These are phyloP conservation scores for Cicer arietinum DNA, from an alignment of 306 rosid species.

Conservation along the genomic window DNA sequence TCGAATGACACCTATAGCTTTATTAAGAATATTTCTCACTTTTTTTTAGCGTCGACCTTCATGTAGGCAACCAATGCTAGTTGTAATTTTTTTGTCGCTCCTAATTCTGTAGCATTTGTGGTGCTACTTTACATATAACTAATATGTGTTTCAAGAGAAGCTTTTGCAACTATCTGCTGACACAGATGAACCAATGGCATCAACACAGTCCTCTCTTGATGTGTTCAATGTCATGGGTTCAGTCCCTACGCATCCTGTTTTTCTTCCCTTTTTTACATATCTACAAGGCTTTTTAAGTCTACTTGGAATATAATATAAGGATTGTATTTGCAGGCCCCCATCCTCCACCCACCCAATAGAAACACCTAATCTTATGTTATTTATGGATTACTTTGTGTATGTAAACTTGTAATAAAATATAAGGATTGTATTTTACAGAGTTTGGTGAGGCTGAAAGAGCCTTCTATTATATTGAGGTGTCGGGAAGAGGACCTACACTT, in stretches of 20 bases:
- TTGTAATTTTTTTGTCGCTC: background rate
- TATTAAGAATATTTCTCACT: background rate
- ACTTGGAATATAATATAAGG: constrained; percentile 22
- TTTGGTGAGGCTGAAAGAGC: constrained; percentile 93
- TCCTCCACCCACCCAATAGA: background rate
- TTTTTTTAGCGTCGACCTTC: background rate
- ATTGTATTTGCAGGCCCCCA: background rate
- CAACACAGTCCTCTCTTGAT: constrained; percentile 1
- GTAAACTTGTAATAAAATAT: constrained; percentile 19
- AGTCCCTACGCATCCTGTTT: constrained; percentile 2
- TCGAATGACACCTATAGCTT: background rate
- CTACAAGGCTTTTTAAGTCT: constrained; percentile 16
- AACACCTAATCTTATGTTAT: constrained; percentile 4
- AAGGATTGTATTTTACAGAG: constrained; percentile 59
- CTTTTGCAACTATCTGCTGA: constrained; percentile 24
- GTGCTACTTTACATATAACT: background rate
- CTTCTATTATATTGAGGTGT: constrained; percentile 87
- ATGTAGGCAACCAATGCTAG: background rate
- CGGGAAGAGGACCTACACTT: constrained; percentile 73
- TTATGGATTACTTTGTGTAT: background rate
- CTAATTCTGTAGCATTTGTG: background rate
- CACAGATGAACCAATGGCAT: constrained; percentile 6
- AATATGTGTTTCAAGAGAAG: background rate
- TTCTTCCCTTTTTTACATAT: background rate
- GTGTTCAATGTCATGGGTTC: constrained; percentile 17